Conservation (phyloP, 1,284 basidiomycete species). For the Xerocomus cyaneibrunnescens region DNA sequence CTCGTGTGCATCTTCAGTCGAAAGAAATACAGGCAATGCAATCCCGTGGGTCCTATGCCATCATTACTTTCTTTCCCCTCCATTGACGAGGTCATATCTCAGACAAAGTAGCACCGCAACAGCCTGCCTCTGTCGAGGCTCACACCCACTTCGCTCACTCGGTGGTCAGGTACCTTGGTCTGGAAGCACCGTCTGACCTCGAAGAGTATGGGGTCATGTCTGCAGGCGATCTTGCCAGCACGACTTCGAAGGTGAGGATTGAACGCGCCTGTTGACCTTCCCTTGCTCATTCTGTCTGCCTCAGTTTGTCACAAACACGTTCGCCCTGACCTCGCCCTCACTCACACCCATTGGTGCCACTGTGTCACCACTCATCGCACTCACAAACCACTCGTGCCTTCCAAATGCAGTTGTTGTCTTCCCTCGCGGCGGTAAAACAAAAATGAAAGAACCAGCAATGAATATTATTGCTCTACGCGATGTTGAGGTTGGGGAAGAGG, state of each 20-base stretch:
- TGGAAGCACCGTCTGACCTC: constrained; percentile 58
- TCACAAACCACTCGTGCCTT: constrained; percentile 90
- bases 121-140: constrained; percentile 49
- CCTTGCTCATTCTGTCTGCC: not conserved
- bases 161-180: constrained; percentile 63
- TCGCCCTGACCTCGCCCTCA: constrained; percentile 76
- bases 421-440: constrained; percentile 49
- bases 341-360: constrained; percentile 79
- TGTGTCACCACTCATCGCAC: constrained; percentile 74
- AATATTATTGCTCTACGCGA: constrained; percentile 68
- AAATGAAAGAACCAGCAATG: constrained; percentile 59
- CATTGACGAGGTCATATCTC: constrained; percentile 37
- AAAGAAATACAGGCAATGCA: constrained; percentile 69
- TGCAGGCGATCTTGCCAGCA: constrained; percentile 62
- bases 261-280: not conserved
- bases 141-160: constrained; percentile 70
- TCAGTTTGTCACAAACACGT: constrained; percentile 87
- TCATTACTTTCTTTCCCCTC: not conserved
- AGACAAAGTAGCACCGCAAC: constrained; percentile 42
- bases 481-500: constrained; percentile 71
- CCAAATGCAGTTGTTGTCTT: constrained; percentile 93
- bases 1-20: constrained; percentile 44
- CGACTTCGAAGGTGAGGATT: constrained; percentile 63
- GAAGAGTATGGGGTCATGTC: constrained; percentile 54
- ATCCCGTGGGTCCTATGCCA: constrained; percentile 54